These are phyloP conservation scores for Alternaria triticina DNA, from an alignment of 2,329 filamentous ascomycete species.

Conservation along the genomic window DNA sequence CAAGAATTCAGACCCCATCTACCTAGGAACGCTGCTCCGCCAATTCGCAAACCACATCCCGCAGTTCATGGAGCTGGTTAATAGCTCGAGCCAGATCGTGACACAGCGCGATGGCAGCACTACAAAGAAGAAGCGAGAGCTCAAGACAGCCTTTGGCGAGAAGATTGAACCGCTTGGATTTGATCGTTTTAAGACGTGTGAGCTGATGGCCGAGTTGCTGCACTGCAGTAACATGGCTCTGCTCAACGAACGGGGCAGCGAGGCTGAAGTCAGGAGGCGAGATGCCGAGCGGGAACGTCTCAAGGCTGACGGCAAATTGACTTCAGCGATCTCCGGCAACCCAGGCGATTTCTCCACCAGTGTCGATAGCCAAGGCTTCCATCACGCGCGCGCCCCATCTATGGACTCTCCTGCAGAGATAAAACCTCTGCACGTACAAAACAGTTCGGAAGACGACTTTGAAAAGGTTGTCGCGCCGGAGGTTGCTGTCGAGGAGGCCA, in stretches of 20 bases:
- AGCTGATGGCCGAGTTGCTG: slow-evolving; percentile 95
- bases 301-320: slow-evolving; percentile 76
- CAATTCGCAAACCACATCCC: slow-evolving; percentile 91
- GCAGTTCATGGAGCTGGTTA: slow-evolving; percentile 89
- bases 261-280: slow-evolving; percentile 80
- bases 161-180: slow-evolving; percentile 95
- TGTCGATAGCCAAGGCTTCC: slow-evolving; percentile 60
- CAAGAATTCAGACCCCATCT: slow-evolving; percentile 91
- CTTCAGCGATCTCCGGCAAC: slow-evolving; percentile 64
- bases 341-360: slow-evolving; percentile 59
- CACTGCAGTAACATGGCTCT: slow-evolving; percentile 99
- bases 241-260: slow-evolving; percentile 87
- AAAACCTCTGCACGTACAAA: slow-evolving; percentile 77
- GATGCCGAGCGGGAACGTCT: slow-evolving; percentile 83
- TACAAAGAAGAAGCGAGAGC: slow-evolving; percentile 72
- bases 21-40: slow-evolving; percentile 86
- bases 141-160: slow-evolving; percentile 87
- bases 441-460: slow-evolving; percentile 87
- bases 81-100: slow-evolving; percentile 70
- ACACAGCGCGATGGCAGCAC: slow-evolving; percentile 62
- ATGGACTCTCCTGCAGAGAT: slow-evolving; percentile 67
- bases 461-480: slow-evolving; percentile 79
- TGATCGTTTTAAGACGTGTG: slow-evolving; percentile 97
- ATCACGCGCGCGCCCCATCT: slow-evolving; percentile 56
- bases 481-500: slow-evolving; percentile 72